A percentile compares a stretch with the other conserved stretches of the same genome.
Evolutionary conservation across 2,329 filamentous ascomycete species (phyloP).

Genomic region (Colletotrichum eleusines): DNA sequence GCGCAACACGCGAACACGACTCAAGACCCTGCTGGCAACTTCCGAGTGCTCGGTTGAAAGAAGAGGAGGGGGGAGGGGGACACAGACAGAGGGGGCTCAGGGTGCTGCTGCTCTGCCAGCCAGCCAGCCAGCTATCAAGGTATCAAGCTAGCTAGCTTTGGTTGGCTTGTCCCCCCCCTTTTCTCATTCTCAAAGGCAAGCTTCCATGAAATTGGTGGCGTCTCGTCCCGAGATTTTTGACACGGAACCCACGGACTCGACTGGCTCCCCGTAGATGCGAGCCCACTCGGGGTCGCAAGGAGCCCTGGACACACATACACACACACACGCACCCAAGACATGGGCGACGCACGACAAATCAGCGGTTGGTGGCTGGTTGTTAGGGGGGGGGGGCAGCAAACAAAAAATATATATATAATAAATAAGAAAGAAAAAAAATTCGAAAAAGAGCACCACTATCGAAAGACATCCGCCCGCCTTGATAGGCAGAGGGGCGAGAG

Average conservation of each 20-base stretch:
- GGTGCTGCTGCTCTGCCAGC: not conserved
- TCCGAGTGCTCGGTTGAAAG: not conserved
- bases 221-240: not conserved
- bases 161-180: not conserved
- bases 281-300: not conserved
- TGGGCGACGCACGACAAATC: not conserved
- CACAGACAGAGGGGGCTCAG: no score
- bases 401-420: no score
- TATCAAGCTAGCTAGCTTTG: not conserved
- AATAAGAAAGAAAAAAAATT: no score
- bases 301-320: no score
- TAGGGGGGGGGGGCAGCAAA: no score
- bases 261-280: not conserved
- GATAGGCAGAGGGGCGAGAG: not conserved
- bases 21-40: constrained; percentile 5
- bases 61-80: not conserved
- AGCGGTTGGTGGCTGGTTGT: no score
- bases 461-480: not conserved
- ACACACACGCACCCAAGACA: no score
- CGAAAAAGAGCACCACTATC: not conserved
- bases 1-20: not conserved
- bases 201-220: constrained; percentile 4
- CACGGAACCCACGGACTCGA: not conserved
- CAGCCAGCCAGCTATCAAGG: not conserved
- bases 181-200: no score